Evolutionary conservation across 805 yeast species (phyloP).

Genomic region (Candida taoyuanica): DNA sequence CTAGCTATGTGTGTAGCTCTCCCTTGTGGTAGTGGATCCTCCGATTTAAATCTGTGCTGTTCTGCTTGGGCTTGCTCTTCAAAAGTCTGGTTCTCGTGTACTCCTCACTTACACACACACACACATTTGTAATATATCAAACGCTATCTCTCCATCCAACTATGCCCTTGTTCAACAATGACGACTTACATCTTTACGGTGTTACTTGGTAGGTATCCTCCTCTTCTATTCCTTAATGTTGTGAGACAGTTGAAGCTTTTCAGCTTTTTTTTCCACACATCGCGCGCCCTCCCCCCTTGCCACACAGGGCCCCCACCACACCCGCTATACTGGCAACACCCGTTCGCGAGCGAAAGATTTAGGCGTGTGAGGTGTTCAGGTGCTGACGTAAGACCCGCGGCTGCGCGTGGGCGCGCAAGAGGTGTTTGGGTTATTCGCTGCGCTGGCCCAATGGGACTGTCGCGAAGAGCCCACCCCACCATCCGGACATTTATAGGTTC

Average conservation of each 20-base stretch:
- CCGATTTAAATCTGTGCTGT: background rate
- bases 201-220: constrained; percentile 10
- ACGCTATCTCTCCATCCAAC: constrained; percentile 1
- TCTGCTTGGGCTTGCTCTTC: background rate
- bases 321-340: background rate
- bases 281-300: constrained; percentile 3
- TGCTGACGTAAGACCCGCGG: constrained; percentile 5
- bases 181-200: constrained; percentile 16
- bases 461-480: too few species aligned
- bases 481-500: background rate
- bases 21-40: too few species aligned
- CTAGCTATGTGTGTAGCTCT: too few species aligned
- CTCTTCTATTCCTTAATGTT: constrained; percentile 1
- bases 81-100: too few species aligned
- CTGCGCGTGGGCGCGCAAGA: constrained; percentile 2
- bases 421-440: background rate
- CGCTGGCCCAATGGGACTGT: background rate
- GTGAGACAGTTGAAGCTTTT: constrained; percentile 16
- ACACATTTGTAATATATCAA: too few species aligned
- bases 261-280: constrained; percentile 19
- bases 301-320: background rate
- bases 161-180: background rate
- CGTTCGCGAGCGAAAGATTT: background rate
- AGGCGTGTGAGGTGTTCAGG: constrained; percentile 10
- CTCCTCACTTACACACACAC: too few species aligned